phyloP scores from a whole-genome alignment of 177 flowering plant species.

The Telopea speciosissima region DNA sequence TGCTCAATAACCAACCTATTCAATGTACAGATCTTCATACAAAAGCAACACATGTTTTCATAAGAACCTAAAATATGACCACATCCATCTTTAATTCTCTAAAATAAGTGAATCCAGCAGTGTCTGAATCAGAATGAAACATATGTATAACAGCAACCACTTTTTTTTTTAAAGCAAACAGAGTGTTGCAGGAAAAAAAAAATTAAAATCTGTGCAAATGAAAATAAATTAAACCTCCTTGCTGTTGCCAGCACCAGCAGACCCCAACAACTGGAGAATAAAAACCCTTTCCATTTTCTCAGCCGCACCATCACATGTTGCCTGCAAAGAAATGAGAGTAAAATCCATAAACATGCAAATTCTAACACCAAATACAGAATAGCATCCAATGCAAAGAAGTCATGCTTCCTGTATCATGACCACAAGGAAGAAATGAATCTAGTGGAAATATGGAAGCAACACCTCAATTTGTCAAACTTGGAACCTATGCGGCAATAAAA shows the following conservation, averaged over 20 bases:
- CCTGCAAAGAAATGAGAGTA: conserved; percentile 29
- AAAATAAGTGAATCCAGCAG: background rate
- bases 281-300: conserved; percentile 70
- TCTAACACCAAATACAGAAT: background rate
- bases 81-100: background rate
- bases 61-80: background rate
- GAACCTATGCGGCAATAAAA: too few species aligned
- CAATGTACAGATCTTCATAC: background rate
- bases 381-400: too few species aligned
- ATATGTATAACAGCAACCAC: background rate
- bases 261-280: conserved; percentile 57
- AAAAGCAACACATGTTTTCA: too few species aligned
- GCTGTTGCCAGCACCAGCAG: conserved; percentile 23
- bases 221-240: conserved; percentile 49
- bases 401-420: too few species aligned
- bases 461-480: too few species aligned
- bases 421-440: too few species aligned
- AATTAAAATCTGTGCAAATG: background rate
- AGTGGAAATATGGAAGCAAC: too few species aligned
- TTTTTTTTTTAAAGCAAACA: too few species aligned
- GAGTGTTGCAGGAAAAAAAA: background rate
- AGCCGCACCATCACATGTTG: conserved; percentile 60
- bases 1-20: too few species aligned
- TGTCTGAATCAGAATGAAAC: background rate
- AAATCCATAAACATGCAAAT: background rate